A percentile compares a stretch with the other conserved stretches of the same genome.
These are phyloP conservation scores for Lactuca sativa DNA, from an alignment of 129 eudicot species.

Conservation along the genomic window DNA sequence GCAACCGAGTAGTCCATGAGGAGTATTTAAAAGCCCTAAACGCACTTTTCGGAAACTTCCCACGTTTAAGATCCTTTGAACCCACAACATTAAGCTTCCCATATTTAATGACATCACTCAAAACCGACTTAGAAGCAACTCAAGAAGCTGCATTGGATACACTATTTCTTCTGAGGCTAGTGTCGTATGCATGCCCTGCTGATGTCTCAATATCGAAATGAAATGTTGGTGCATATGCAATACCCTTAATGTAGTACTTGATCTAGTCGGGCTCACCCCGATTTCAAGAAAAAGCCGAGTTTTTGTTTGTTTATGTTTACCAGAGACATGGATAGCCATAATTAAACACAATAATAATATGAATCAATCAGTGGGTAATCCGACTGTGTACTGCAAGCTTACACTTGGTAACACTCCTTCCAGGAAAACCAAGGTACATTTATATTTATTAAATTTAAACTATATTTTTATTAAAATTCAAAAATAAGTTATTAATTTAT, in stretches of 20 bases:
- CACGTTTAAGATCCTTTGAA: slow-evolving; percentile 89
- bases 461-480: too few species aligned
- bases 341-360: slow-evolving; percentile 91
- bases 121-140: slow-evolving; percentile 92
- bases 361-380: slow-evolving; percentile 95
- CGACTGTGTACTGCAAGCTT: slow-evolving; percentile 91
- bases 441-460: too few species aligned
- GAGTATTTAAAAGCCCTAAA: slow-evolving; percentile 83
- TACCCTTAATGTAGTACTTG: slow-evolving; percentile 85
- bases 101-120: slow-evolving; percentile 86
- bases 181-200: slow-evolving; percentile 99
- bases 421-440: slow-evolving; percentile 71
- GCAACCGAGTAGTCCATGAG: slow-evolving; percentile 40
- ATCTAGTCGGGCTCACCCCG: slow-evolving; percentile 91
- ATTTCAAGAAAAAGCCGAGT: slow-evolving; percentile 38
- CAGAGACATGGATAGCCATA: slow-evolving; percentile 81
- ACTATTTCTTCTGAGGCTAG: slow-evolving; percentile 89
- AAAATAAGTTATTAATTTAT: too few species aligned
- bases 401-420: slow-evolving; percentile 92
- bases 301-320: slow-evolving; percentile 81
- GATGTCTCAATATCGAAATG: slow-evolving; percentile 96
- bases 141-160: slow-evolving; percentile 99
- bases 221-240: slow-evolving; percentile 94
- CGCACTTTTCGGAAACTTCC: slow-evolving; percentile 88
- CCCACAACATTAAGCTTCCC: slow-evolving; percentile 98